These are phyloP conservation scores for Aschersonia sp. DNA, from an alignment of 2,329 filamentous ascomycete species.

Conservation along the genomic window DNA sequence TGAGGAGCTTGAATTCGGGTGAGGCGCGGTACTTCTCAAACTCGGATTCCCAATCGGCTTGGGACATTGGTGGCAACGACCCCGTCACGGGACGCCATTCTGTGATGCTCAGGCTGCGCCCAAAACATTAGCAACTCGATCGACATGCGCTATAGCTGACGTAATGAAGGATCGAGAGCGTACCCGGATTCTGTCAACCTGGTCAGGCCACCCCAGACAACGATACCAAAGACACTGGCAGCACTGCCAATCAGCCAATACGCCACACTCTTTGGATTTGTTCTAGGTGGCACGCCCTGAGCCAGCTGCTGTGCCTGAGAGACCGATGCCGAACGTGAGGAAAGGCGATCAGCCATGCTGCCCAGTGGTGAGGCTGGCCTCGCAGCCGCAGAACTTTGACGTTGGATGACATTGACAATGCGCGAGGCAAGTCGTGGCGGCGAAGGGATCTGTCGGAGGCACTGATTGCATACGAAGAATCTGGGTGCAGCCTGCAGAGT, in stretches of 20 bases:
- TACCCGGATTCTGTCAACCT: slow-evolving; percentile 93
- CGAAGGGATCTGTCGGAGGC: slow-evolving; percentile 18
- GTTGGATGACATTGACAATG: slow-evolving; percentile 24
- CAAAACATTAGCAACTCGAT: too few relatives aligned
- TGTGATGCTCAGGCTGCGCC: slow-evolving; percentile 73
- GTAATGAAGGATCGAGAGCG: slow-evolving; percentile 6
- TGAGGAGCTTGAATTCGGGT: slow-evolving; percentile 83
- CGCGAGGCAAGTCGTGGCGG: slow-evolving; percentile 19
- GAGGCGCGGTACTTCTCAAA: slow-evolving; percentile 86
- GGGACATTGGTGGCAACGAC: slow-evolving; percentile 66
- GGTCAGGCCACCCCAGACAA: slow-evolving; percentile 87
- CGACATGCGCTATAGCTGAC: too few relatives aligned
- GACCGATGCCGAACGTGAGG: slow-evolving; percentile 8
- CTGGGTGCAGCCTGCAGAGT: slow-evolving; percentile 22
- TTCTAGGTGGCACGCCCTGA: slow-evolving; percentile 37
- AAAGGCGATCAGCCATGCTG: slow-evolving; percentile 12
- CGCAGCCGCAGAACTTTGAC: slow-evolving; percentile 22
- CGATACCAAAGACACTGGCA: slow-evolving; percentile 88
- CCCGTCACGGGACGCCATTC: slow-evolving; percentile 98
- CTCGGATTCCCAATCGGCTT: slow-evolving; percentile 77
- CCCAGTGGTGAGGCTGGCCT: slow-evolving; percentile 14
- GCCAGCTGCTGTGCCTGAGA: slow-evolving; percentile 9
- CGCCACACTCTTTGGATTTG: slow-evolving; percentile 61
- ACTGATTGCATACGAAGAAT: slow-evolving; percentile 34
- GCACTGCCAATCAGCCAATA: slow-evolving; percentile 91